Conservation (phyloP, 768 basidiomycete species). For the Lanmaoa pseudosensibilis region DNA sequence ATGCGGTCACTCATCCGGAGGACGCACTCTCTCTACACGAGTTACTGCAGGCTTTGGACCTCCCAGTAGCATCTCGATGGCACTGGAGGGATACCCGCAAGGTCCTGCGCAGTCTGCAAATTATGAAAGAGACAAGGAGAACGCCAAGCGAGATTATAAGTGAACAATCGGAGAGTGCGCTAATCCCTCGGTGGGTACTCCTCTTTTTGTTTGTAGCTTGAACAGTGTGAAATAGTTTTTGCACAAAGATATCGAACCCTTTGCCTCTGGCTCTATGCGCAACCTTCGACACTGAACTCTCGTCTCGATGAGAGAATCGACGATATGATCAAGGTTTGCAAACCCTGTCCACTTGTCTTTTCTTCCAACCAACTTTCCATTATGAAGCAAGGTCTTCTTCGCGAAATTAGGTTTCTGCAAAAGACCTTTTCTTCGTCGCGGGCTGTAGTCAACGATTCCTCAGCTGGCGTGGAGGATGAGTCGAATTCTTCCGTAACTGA, state of each 20-base stretch:
- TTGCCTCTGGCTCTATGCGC: constrained; percentile 89
- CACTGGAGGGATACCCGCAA: constrained; percentile 96
- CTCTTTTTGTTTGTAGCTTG: not conserved
- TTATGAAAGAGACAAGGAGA: constrained; percentile 70
- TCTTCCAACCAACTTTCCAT: constrained; percentile 1
- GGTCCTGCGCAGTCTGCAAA: constrained; percentile 73
- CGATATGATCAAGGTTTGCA: constrained; percentile 77
- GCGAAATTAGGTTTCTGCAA: constrained; percentile 68
- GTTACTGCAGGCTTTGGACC: constrained; percentile 70
- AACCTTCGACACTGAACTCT: constrained; percentile 56
- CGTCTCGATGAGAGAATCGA: constrained; percentile 83
- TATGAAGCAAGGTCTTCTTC: constrained; percentile 69
- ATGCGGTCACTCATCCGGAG: constrained; percentile 54
- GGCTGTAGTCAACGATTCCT: not conserved
- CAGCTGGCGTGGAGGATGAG: not conserved
- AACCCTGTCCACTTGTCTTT: not conserved
- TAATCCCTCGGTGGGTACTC: constrained; percentile 51
- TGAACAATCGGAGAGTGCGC: constrained; percentile 52
- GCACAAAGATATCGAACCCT: constrained; percentile 73
- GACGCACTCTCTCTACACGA: constrained; percentile 62
- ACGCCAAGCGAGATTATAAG: constrained; percentile 65
- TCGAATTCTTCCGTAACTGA: not conserved
- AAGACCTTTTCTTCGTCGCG: constrained; percentile 16
- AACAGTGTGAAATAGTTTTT: not conserved
- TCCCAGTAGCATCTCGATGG: constrained; percentile 76